Conservation (phyloP, 1,284 basidiomycete species). For the Rhodotorula sp. region DNA sequence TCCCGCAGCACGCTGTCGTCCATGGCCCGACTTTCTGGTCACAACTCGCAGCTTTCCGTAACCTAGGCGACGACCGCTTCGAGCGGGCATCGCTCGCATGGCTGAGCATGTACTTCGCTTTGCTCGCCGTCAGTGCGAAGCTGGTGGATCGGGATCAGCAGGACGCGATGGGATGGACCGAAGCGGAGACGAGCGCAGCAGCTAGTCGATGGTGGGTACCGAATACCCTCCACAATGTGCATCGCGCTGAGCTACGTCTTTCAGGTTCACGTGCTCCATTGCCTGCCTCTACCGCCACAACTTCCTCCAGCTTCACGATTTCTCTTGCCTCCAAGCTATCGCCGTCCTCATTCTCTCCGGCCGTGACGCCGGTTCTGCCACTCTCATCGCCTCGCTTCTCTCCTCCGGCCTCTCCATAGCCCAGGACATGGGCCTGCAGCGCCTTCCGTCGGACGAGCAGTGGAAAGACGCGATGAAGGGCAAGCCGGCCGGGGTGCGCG, state of each 20-base stretch:
- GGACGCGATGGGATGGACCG: slow-evolving; percentile 15
- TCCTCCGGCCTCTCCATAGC: slow-evolving; percentile 36
- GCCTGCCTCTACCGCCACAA: slow-evolving; percentile 34
- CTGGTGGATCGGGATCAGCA: slow-evolving; percentile 11
- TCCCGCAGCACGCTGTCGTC: slow-evolving; percentile 29
- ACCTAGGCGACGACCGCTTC: slow-evolving; percentile 26
- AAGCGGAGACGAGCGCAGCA: slow-evolving; percentile 19
- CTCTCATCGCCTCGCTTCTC: slow-evolving; percentile 39
- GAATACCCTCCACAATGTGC: background rate
- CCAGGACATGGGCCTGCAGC: slow-evolving; percentile 36
- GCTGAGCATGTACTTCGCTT: slow-evolving; percentile 36
- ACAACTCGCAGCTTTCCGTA: slow-evolving; percentile 27
- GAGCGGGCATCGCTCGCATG: slow-evolving; percentile 22
- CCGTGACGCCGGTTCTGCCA: slow-evolving; percentile 31
- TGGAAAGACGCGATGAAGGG: slow-evolving; percentile 16
- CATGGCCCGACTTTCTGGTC: slow-evolving; percentile 23
- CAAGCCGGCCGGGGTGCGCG: background rate
- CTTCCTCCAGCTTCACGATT: slow-evolving; percentile 32
- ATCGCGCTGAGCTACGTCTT: background rate
- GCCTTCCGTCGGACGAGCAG: slow-evolving; percentile 20
- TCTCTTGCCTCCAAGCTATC: slow-evolving; percentile 33
- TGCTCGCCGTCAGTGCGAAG: slow-evolving; percentile 31
- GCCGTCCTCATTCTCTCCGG: slow-evolving; percentile 33
- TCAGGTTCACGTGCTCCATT: slow-evolving; percentile 31
- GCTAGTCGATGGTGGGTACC: slow-evolving; percentile 11